A percentile compares a stretch with the other conserved stretches of the same genome.
These are phyloP conservation scores for Zymoseptoria crescenta DNA, from an alignment of 2,329 filamentous ascomycete species.

Conservation along the genomic window DNA sequence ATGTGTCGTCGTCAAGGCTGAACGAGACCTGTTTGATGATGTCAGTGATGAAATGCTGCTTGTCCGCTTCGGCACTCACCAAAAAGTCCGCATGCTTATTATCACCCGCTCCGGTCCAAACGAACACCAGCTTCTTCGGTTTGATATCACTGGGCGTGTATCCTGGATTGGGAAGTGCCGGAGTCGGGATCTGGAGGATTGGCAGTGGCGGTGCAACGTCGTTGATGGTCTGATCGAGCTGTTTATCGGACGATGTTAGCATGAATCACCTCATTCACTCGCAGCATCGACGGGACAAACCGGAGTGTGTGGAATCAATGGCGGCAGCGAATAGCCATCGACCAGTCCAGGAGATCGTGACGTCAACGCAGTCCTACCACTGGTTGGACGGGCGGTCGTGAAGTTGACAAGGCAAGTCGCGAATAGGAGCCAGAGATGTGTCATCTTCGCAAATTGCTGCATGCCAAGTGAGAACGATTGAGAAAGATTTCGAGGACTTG, in stretches of 20 bases:
- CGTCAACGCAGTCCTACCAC: neutral
- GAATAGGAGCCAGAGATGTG: neutral
- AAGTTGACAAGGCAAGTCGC: neutral
- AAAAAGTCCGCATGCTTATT: conserved; percentile 42
- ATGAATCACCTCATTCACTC: conserved; percentile 44
- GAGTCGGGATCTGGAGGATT: conserved; percentile 53
- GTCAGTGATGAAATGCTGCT: conserved; percentile 43
- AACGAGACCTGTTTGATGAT: conserved; percentile 37
- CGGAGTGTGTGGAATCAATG: conserved; percentile 51
- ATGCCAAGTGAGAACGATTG: neutral
- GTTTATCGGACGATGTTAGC: neutral
- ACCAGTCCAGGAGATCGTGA: neutral
- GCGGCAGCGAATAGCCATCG: conserved; percentile 18
- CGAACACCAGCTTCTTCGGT: conserved; percentile 60
- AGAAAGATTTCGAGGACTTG: neutral
- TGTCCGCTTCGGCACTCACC: conserved; percentile 30
- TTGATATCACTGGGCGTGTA: conserved; percentile 49
- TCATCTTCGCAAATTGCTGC: neutral
- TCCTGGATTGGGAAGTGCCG: conserved; percentile 45
- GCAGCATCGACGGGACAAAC: conserved; percentile 16
- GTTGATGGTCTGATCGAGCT: conserved; percentile 31
- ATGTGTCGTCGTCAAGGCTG: conserved; percentile 55
- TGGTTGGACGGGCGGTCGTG: neutral
- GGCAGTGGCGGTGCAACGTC: conserved; percentile 47
- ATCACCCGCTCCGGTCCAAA: conserved; percentile 55